A percentile compares a stretch with the other conserved stretches of the same genome.
These are phyloP conservation scores for Fagus sylvatica DNA, from an alignment of 306 rosid genomes.

Conservation along the genomic window DNA sequence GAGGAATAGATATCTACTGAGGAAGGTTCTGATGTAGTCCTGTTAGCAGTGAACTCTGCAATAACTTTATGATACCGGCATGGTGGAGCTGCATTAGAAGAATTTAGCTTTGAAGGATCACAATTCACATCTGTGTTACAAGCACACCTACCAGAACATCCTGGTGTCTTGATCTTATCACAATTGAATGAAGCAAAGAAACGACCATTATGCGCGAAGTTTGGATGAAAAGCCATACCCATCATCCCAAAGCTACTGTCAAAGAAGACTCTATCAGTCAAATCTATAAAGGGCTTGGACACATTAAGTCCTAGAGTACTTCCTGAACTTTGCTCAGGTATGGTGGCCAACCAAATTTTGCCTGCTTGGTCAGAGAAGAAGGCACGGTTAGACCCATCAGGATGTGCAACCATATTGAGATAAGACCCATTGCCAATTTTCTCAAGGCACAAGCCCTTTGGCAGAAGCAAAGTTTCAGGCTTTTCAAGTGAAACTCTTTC, in stretches of 20 bases:
- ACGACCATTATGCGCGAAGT: slow-evolving; percentile 32
- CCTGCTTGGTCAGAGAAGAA: slow-evolving; percentile 33
- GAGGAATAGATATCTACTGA: slow-evolving; percentile 14
- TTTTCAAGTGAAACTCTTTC: slow-evolving; percentile 15
- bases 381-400: slow-evolving; percentile 44
- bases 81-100: slow-evolving; percentile 34
- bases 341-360: slow-evolving; percentile 42
- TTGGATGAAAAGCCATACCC: slow-evolving; percentile 56
- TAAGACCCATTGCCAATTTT: slow-evolving; percentile 42
- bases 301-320: slow-evolving; percentile 25
- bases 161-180: slow-evolving; percentile 31
- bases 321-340: slow-evolving; percentile 36
- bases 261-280: slow-evolving; percentile 25
- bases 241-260: slow-evolving; percentile 35
- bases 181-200: slow-evolving; percentile 44
- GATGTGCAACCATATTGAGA: slow-evolving; percentile 46
- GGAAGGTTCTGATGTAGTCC: slow-evolving; percentile 30
- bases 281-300: slow-evolving; percentile 39
- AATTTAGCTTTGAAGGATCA: slow-evolving; percentile 35
- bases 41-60: slow-evolving; percentile 46
- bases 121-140: slow-evolving; percentile 40
- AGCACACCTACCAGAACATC: slow-evolving; percentile 54
- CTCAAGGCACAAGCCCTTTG: slow-evolving; percentile 44
- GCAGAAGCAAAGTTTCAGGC: slow-evolving; percentile 16
- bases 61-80: slow-evolving; percentile 42